Evolutionary conservation across 805 yeast genomes (phyloP), one percentile per base, ranked within the genome.

Genomic region (Komagataella pseudopastoris): DNA sequence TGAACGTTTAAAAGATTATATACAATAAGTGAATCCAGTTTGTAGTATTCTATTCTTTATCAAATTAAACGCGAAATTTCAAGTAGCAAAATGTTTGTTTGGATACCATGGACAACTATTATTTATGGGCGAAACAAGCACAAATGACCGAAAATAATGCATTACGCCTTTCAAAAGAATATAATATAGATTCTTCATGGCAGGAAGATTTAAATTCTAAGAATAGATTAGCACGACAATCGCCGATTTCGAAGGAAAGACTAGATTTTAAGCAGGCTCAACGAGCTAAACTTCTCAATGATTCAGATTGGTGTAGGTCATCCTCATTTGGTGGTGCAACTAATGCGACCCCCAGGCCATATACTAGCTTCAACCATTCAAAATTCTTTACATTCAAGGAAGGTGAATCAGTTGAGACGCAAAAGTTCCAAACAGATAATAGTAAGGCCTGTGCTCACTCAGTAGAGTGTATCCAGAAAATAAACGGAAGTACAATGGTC

Each of bases 1-100:
- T 57, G 71, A 77, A 59, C 78, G 78, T 45, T 75, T 91, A 60
- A 84, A 83, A 69, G 67, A 84, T 49, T 88, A 81, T 61, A 70
- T 83, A 45, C 47, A 23, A 22, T 45, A 18, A 18, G 23, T 20
- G 46, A 17, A 44, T n/a, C 10, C 18, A 44, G 10, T 44, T 44
- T n/a, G 14, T 3, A 5, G 10, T 30, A 8, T 30, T 14, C 14
- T 30, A 30, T 30, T 30, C n/a, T 30, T 7, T 30, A 30, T 14
- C 39, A 10, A 30, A 3, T 10, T 10, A 30, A 30, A 30, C 39
- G 39, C 39, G 39, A 30, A 30, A 30, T 30, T 7, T 30, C n/a
- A 30, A 10, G 14, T 30, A 14, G 39, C 14, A 30, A 30, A 30
- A 10, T 30, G 36, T 24, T 4, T 10, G 12, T 24, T 24, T 20